Evolutionary conservation across 345 rosid genomes (phyloP), one percentile per base, ranked within the genome.

Genomic region (Bretschneidera sinensis): DNA sequence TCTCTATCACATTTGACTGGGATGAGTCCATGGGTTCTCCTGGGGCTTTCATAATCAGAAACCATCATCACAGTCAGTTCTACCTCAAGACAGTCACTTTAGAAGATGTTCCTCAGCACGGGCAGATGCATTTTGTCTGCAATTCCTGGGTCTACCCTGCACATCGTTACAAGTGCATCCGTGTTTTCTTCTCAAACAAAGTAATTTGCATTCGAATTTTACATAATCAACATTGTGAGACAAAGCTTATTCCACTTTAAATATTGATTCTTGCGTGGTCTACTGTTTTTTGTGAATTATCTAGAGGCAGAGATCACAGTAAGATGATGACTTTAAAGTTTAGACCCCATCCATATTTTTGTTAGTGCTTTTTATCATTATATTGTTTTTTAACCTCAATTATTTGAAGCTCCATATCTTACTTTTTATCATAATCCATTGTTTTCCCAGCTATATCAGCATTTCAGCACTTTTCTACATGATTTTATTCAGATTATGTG

Each of bases 131-230:
- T 66, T 92, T 92, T 63, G 65, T 81, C 47, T 92, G 98, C 80
- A 87, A 85, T 66, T 92, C 98, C 18, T 92, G 98, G 98, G 89
- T 92, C 21, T 92, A 92, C 62, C 97, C 98, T 0, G 55, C 69
- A 0, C 89, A 75, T 60, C 69, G 87, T 0, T 87, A 89, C 83
- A 71, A 78, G 25, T 77, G 81, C 25, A 68, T 80, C 61, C 89
- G 98, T 18, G 83, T 87, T 18, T 92, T 89, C 85, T 92, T 92
- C 73, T 83, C 92, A 11, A 89, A 87, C 80, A 80, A 89, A 96
- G 98, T 92, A 85, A 67, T n/a, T n/a, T n/a, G n/a, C n/a, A n/a
- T n/a, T n/a, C n/a, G n/a, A n/a, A n/a, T n/a, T n/a, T n/a, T n/a
- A n/a, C n/a, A n/a, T n/a, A n/a, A n/a, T n/a, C n/a, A n/a, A n/a